Percentiles rank a stretch among this genome's conserved stretches.
Conservation (phyloP, 768 basidiomycete genomes). For the Hericium erinaceus region DNA sequence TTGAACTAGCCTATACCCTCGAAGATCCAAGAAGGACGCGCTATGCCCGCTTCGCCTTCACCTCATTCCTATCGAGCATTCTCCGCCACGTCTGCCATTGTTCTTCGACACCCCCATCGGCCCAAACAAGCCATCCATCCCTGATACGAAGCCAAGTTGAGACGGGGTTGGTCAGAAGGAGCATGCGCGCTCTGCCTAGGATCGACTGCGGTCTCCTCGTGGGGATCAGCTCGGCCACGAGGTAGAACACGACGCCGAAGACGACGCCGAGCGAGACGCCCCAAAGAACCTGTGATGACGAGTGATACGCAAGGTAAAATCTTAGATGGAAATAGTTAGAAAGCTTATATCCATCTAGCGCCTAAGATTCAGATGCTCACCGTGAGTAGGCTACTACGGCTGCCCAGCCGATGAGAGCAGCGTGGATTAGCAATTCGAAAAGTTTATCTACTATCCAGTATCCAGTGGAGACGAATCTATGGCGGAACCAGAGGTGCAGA, state of each 20-base stretch:
- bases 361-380: conserved; percentile 27
- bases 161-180: conserved; percentile 47
- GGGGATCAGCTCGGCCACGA: conserved; percentile 50
- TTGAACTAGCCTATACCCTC: too few species aligned
- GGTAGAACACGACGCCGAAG: conserved; percentile 48
- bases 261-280: conserved; percentile 55
- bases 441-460: conserved; percentile 38
- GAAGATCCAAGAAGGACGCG: too few species aligned
- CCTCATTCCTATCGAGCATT: conserved; percentile 36
- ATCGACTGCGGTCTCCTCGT: conserved; percentile 39
- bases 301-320: conserved; percentile 66
- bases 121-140: conserved; percentile 78
- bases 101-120: conserved; percentile 64
- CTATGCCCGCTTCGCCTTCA: not conserved
- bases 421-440: conserved; percentile 39
- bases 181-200: conserved; percentile 39
- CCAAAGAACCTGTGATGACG: conserved; percentile 63
- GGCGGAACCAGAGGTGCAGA: conserved; percentile 64
- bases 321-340: conserved; percentile 26
- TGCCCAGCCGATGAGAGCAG: conserved; percentile 46
- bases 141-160: conserved; percentile 60
- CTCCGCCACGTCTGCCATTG: conserved; percentile 64
- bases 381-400: conserved; percentile 69
- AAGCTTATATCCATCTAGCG: not conserved
- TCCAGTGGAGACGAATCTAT: conserved; percentile 53